Percentiles rank a stretch among this genome's conserved stretches.
phyloP scores from a whole-genome alignment of 306 rosid genomes.

The Castanospermum australe region DNA sequence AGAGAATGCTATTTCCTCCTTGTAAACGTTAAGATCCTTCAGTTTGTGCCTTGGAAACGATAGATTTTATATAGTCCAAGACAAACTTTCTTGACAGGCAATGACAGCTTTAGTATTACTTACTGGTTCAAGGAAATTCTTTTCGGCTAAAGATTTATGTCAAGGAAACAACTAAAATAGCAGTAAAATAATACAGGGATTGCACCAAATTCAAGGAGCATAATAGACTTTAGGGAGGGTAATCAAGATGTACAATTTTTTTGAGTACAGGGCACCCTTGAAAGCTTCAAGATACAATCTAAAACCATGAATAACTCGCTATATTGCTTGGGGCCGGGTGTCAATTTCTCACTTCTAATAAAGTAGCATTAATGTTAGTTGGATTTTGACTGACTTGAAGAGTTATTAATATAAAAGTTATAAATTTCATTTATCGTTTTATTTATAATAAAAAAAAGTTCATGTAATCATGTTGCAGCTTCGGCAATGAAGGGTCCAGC shows the following conservation, averaged over 20 bases:
- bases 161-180: neutral
- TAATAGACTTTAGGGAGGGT: neutral
- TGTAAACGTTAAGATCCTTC: neutral
- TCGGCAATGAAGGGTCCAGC: too few relatives aligned
- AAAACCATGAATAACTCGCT: neutral
- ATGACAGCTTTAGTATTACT: too few relatives aligned
- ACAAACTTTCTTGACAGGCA: neutral
- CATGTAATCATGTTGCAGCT: too few relatives aligned
- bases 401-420: too few relatives aligned
- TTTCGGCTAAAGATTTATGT: neutral
- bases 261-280: neutral
- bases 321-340: neutral
- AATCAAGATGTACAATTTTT: neutral
- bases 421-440: too few relatives aligned
- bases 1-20: neutral
- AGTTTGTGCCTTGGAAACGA: neutral
- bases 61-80: neutral
- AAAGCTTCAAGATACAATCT: neutral
- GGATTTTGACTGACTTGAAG: too few relatives aligned
- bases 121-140: neutral
- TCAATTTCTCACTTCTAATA: neutral
- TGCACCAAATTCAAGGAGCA: neutral
- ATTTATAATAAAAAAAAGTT: too few relatives aligned
- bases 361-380: neutral
- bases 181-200: neutral